Evolutionary conservation across 2,329 filamentous ascomycete species (phyloP), one percentile per base, ranked within the genome.

Genomic region (Lasiodiplodia sp.): DNA sequence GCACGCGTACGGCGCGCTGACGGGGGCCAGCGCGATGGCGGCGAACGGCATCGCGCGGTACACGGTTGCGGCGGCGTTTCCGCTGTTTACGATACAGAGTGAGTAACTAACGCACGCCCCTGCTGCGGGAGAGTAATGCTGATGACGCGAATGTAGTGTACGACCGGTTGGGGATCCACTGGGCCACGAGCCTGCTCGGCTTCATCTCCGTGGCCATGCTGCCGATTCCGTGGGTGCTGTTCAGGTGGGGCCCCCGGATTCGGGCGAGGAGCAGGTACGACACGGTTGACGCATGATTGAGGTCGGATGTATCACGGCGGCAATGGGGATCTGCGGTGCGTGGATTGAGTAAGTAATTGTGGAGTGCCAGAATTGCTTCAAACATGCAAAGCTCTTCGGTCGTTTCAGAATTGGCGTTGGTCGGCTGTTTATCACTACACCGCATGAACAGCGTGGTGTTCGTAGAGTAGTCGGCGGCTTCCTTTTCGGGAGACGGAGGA

Each of bases 31-130:
- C 4, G 79, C 78, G 0, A 73, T 81, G 7, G 79, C 80, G 0
- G 79, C 77, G 11, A 81, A 80, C 66, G 79, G 78, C 0, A 78
- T 80, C 52, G 72, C 78, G n/a, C 73, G 79, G 37, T 80, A 79
- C 37, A 75, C 73, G 40, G 73, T 80, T 31, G 78, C 78, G 23
- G 78, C 77, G 3, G 74, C 74, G 2, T 67, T 67, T 51, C 65
- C 65, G 37, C 51, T 67, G 4, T 67, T 67, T 23, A 52, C 65
- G 3, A 51, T 58, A 16, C 65, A 67, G 40, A 67, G 63, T 66
- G 10, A 3, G 6, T 21, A n/a, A n/a, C n/a, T n/a, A n/a, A n/a
- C n/a, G n/a, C n/a, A n/a, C n/a, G n/a, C n/a, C n/a, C n/a, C n/a
- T n/a, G n/a, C n/a, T 12, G 6, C 18, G 3, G 14, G 28, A 25